Percentiles rank a stretch among this genome's conserved stretches.
phyloP scores from a whole-genome alignment of 176 grass and related monocot species.

The Neostapfia colusana region DNA sequence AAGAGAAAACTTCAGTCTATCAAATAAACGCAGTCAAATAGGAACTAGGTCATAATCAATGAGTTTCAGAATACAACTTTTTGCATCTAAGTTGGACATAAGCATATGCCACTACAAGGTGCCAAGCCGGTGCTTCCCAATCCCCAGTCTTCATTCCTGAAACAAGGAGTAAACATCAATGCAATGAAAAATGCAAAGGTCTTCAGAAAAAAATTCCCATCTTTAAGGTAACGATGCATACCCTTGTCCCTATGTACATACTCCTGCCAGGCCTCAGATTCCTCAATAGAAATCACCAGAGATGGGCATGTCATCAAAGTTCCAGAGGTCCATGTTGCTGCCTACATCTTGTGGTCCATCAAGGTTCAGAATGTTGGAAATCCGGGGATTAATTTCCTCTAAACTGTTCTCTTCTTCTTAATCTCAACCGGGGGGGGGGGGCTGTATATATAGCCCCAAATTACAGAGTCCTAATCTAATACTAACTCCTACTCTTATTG shows the following conservation, averaged over 20 bases:
- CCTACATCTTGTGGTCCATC: slow-evolving; percentile 52
- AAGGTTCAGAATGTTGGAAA: slow-evolving; percentile 53
- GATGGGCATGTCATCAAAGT: slow-evolving; percentile 69
- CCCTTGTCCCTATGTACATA: slow-evolving; percentile 53
- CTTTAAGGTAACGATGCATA: slow-evolving; percentile 14
- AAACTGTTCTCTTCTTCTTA: too few relatives aligned
- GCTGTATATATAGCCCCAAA: too few relatives aligned
- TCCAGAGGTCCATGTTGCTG: slow-evolving; percentile 70
- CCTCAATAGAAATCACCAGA: slow-evolving; percentile 42
- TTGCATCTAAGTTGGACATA: slow-evolving; percentile 44
- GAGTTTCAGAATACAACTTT: slow-evolving; percentile 47
- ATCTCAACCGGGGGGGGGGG: too few relatives aligned
- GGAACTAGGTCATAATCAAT: slow-evolving; percentile 29
- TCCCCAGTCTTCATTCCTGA: slow-evolving; percentile 54
- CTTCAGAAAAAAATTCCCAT: background rate
- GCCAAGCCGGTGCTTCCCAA: slow-evolving; percentile 46
- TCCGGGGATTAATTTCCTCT: too few relatives aligned
- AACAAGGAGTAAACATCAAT: slow-evolving; percentile 13
- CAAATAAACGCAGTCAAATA: slow-evolving; percentile 35
- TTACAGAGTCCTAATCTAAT: too few relatives aligned
- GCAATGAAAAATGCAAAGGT: background rate
- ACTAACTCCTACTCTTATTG: too few relatives aligned
- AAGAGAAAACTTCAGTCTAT: slow-evolving; percentile 6
- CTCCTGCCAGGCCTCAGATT: background rate
- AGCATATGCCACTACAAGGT: slow-evolving; percentile 38